Percentiles rank a stretch among this genome's conserved stretches.
These are phyloP conservation scores for Penicillium sp. DNA, from an alignment of 2,329 filamentous ascomycete species.

Conservation along the genomic window DNA sequence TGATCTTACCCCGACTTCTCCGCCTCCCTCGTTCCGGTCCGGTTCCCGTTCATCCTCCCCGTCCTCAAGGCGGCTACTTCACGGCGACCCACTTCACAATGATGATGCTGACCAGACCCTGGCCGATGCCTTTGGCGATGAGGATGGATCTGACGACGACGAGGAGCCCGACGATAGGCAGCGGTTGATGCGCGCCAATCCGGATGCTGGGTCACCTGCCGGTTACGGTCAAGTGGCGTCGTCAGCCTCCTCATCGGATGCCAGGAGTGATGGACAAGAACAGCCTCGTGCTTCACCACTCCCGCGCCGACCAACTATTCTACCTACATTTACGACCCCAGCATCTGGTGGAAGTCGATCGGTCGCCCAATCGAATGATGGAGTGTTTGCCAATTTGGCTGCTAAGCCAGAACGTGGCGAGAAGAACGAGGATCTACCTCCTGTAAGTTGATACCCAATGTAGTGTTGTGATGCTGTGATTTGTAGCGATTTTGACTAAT, in stretches of 20 bases:
- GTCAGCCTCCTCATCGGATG: constrained; percentile 39
- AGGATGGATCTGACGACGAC: constrained; percentile 72
- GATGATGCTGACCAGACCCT: constrained; percentile 79
- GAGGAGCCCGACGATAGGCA: constrained; percentile 81
- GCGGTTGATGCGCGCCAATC: constrained; percentile 76
- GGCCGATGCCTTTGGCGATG: constrained; percentile 89
- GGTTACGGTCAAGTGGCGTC: constrained; percentile 35
- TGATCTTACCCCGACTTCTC: constrained; percentile 47
- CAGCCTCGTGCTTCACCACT: constrained; percentile 36
- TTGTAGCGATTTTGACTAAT: background rate
- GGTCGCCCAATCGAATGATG: constrained; percentile 81
- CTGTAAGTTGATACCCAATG: constrained; percentile 66
- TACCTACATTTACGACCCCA: constrained; percentile 58
- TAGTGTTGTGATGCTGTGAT: background rate
- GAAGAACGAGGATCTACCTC: constrained; percentile 88
- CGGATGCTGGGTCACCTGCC: constrained; percentile 38
- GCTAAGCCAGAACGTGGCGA: constrained; percentile 85
- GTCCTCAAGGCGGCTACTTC: constrained; percentile 58
- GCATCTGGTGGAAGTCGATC: constrained; percentile 56
- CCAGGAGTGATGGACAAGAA: constrained; percentile 27
- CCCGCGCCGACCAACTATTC: constrained; percentile 58
- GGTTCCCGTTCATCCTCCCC: constrained; percentile 79
- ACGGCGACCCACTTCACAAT: constrained; percentile 57
- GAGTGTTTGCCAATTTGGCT: constrained; percentile 93
- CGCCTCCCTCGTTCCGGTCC: constrained; percentile 83